Base-by-base conservation (phyloP, 2,329 filamentous ascomycete species). In the Aspergillus brunneoviolaceus region DNA sequence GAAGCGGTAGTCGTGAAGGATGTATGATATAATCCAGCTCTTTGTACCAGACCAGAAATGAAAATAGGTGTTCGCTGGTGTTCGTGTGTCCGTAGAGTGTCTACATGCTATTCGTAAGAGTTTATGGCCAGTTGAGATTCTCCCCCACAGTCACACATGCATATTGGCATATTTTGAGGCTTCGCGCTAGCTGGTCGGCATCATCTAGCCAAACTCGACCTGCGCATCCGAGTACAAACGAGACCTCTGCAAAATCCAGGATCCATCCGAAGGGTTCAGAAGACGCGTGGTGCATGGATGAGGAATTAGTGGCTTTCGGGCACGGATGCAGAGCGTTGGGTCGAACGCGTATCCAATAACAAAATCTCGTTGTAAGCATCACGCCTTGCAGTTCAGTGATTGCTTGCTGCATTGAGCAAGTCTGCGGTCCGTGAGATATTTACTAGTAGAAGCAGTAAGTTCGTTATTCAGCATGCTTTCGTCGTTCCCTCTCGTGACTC, bases 1-100 rank as follows among this genome's bases (percentile, higher is more conserved):
- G 65, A 84, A 81, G 75, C 82, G 82, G 72, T 82, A 70, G 69
- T 70, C 56, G 47, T 29, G 31, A 56, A 47, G 25, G 59, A 58
- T 65, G 51, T 58, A 58, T 60, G 56, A 60, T 64, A 62, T 67
- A 58, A 61, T 58, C 60, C 21, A 55, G 29, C 21, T 19, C 14
- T 45, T 19, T 55, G 45, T 49, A 49, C 53, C 42, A 55, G 42
- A 49, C 53, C 21, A 49, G 42, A 33, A 48, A 35, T 49, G 39
- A 45, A 29, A 55, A 35, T 55, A 49, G 19, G 6, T 31, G 53
- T 45, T 35, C 35, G 53, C n/a, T 35, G 47, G 53, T 33, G 51
- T 45, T 45, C 39, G 6, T n/a, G 16, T 7, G 14, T 12, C 11
- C 5, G 33, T 35, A 55, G 25, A 48, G 27, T 16, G 39, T 47